Conservation (phyloP, 805 yeast genomes). For the Diddensiella santjacobensis region DNA sequence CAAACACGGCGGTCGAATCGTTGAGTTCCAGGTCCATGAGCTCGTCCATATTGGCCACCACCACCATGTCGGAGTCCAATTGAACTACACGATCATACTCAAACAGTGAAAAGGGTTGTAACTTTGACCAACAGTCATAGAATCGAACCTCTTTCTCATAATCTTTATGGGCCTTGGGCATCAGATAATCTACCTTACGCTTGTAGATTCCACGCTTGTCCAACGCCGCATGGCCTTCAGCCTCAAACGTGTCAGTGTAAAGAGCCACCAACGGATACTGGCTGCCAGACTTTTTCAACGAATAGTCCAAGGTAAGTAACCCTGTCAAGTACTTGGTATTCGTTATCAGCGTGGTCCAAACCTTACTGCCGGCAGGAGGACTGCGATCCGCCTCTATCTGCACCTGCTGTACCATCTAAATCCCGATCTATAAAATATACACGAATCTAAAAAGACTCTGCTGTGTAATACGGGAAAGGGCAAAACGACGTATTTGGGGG, state of each 20-base stretch:
- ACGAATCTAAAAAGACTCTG: too few species aligned
- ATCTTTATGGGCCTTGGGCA: constrained; percentile 44
- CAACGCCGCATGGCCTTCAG: constrained; percentile 41
- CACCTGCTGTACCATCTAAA: too few species aligned
- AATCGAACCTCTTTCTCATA: constrained; percentile 51
- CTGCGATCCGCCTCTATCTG: not conserved
- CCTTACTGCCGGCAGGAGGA: constrained; percentile 21
- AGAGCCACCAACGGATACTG: constrained; percentile 51
- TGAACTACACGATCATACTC: constrained; percentile 54
- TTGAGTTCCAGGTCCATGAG: constrained; percentile 46
- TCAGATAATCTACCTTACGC: constrained; percentile 40
- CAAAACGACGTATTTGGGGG: too few species aligned
- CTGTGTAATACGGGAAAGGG: too few species aligned
- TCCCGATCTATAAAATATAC: not conserved
- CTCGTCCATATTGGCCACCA: constrained; percentile 56
- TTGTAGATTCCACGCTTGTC: constrained; percentile 41
- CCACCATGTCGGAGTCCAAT: constrained; percentile 59
- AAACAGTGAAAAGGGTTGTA: constrained; percentile 49
- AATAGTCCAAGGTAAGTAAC: constrained; percentile 46
- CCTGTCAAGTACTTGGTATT: constrained; percentile 50
- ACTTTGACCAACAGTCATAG: constrained; percentile 59
- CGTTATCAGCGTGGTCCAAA: constrained; percentile 58
- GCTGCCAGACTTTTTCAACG: constrained; percentile 42
- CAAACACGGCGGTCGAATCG: constrained; percentile 40
- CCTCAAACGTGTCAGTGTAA: constrained; percentile 46